Base-by-base conservation (phyloP, 1,139 yeast species). In the Taphrina populina region DNA sequence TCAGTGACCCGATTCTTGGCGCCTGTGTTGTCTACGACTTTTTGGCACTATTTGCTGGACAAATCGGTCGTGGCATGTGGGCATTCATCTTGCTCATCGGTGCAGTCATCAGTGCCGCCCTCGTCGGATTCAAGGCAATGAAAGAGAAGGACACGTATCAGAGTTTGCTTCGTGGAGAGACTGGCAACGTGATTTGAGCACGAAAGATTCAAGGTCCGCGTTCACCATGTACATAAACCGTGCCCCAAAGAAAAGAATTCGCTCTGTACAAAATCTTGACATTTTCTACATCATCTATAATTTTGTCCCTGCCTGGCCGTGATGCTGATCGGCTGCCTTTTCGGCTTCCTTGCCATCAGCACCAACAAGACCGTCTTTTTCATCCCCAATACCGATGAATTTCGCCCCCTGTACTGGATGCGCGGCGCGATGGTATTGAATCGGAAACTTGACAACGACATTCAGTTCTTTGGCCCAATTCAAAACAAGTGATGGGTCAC, bases 381-480 rank as follows among this genome's bases (percentile, higher is more conserved):
- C 10, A 17, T 49, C 54, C 4, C 54, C 54, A 11, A 40, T 40
- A n/a, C 54, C 54, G 27, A 29, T 27, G 29, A 49, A 49, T 20
- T 29, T 41, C 13, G 46, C 54, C 11, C 54, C 54, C 24, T 49
- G 54, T 8, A 46, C 40, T 2, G 54, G 54, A 5, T 30, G 34
- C 10, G 54, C 45, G 20, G 64, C 62, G 72, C 75, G 73, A 2
- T 69, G 73, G 55, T 69, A 70, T 59, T 76, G 77, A 40, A 67
- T 63, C 4, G 76, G 69, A 61, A 71, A 69, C 57, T 74, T 69
- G 10, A 76, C 64, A 49, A 69, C 66, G 43, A 78, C 74, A 1
- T 69, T 76, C 51, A 78, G 68, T 45, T 76, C 73, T 49, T 76
- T 74, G 1, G 83, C 84, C 73, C 78, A 76, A 2, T 66, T 62